phyloP scores from a whole-genome alignment of 768 basidiomycete species.

The Fomitopsis serialis region DNA sequence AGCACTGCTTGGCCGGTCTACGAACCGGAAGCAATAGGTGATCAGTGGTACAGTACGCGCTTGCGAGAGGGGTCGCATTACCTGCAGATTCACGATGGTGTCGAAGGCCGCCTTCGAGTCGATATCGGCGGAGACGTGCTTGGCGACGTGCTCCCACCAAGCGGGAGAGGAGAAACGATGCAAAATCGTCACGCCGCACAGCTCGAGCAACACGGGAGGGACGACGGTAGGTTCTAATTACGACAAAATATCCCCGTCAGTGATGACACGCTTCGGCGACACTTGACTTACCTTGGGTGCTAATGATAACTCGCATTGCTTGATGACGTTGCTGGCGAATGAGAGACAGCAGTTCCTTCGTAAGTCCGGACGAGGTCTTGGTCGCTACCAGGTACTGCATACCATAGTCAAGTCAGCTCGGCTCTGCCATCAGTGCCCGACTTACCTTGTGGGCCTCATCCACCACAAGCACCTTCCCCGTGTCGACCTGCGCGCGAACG shows the following conservation, averaged over 20 bases:
- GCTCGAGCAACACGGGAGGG: conserved; percentile 59
- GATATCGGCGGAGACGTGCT: conserved; percentile 63
- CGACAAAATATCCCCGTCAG: too few species aligned
- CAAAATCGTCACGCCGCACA: conserved; percentile 57
- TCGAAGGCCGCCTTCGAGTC: conserved; percentile 53
- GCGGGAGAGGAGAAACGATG: conserved; percentile 73
- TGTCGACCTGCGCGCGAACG: conserved; percentile 50
- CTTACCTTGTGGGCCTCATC: conserved; percentile 70
- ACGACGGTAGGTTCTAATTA: conserved; percentile 64
- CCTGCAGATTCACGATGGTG: conserved; percentile 59
- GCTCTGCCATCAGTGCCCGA: not conserved
- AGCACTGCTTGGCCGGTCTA: conserved; percentile 72
- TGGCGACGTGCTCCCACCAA: conserved; percentile 68
- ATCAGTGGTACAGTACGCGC: too few species aligned
- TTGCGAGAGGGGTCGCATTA: conserved; percentile 16
- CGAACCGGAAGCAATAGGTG: not conserved
- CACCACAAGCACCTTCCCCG: conserved; percentile 65
- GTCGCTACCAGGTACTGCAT: conserved; percentile 54
- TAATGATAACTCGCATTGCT: conserved; percentile 68
- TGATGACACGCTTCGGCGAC: too few species aligned
- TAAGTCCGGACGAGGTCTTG: conserved; percentile 45
- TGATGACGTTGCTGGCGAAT: conserved; percentile 69
- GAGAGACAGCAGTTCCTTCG: conserved; percentile 55
- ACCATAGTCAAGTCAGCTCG: not conserved
- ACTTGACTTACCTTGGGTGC: conserved; percentile 79